phyloP scores from a whole-genome alignment of 768 basidiomycete species.

The Ephemerocybe angulata region DNA sequence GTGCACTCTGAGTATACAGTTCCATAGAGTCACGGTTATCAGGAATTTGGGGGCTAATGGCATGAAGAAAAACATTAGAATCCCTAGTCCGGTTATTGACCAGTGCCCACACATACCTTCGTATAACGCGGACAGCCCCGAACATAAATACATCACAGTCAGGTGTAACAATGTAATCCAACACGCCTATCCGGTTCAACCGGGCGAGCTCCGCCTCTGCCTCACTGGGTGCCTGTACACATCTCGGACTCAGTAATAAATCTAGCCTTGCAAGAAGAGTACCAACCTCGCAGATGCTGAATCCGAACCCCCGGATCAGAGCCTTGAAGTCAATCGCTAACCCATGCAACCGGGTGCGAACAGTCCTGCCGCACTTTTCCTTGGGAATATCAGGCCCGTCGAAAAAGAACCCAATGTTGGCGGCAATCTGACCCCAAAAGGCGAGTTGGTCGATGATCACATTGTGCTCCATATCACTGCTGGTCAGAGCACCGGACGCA shows the following conservation, averaged over 20 bases:
- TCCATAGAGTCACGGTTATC: background rate
- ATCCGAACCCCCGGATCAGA: background rate
- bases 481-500: background rate
- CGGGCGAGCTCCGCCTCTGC: slow-evolving; percentile 3
- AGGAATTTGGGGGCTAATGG: background rate
- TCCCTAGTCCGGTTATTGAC: too few relatives aligned
- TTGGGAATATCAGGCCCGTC: background rate
- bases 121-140: background rate
- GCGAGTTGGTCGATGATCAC: background rate
- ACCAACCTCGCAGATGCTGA: background rate
- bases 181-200: background rate
- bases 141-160: slow-evolving; percentile 3
- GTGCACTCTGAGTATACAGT: background rate
- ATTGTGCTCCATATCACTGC: background rate
- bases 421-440: background rate
- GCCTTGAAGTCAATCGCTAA: background rate
- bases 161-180: background rate
- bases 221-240: slow-evolving; percentile 1
- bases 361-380: background rate
- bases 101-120: slow-evolving; percentile 2
- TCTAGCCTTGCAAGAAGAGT: background rate
- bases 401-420: background rate
- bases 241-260: background rate
- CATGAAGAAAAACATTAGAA: too few relatives aligned
- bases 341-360: background rate